phyloP scores from a whole-genome alignment of 495 filamentous ascomycete species.

The Acidomyces sp. region DNA sequence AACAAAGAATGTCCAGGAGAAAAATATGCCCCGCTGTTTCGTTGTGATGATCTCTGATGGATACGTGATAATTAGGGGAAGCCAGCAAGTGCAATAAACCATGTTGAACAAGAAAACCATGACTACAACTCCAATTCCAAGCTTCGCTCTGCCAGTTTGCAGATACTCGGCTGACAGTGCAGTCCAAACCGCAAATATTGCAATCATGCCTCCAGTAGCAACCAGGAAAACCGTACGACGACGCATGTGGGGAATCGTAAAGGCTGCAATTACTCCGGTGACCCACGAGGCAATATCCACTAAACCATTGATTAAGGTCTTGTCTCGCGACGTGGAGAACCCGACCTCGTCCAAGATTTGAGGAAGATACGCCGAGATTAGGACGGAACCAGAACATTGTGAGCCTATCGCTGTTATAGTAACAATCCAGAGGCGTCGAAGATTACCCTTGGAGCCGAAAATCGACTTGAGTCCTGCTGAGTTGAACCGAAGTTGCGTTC shows the following conservation, averaged over 20 bases:
- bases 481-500: background rate
- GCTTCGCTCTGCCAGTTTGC: background rate
- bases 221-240: background rate
- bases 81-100: background rate
- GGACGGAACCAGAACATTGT: background rate
- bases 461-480: background rate
- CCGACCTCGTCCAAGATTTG: background rate
- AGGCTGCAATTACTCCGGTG: background rate
- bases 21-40: background rate
- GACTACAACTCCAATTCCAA: background rate
- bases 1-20: background rate
- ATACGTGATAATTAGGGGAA: background rate
- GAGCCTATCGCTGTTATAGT: background rate
- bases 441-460: background rate
- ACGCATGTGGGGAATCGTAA: background rate
- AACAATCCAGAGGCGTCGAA: background rate
- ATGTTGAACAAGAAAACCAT: slow-evolving; percentile 1
- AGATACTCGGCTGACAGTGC: background rate
- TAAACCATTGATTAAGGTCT: background rate
- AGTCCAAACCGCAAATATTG: background rate
- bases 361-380: background rate
- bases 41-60: background rate
- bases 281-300: background rate
- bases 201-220: background rate
- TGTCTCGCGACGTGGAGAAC: background rate